Conservation (phyloP, 768 basidiomycete species). For the Lactarius quietus region DNA sequence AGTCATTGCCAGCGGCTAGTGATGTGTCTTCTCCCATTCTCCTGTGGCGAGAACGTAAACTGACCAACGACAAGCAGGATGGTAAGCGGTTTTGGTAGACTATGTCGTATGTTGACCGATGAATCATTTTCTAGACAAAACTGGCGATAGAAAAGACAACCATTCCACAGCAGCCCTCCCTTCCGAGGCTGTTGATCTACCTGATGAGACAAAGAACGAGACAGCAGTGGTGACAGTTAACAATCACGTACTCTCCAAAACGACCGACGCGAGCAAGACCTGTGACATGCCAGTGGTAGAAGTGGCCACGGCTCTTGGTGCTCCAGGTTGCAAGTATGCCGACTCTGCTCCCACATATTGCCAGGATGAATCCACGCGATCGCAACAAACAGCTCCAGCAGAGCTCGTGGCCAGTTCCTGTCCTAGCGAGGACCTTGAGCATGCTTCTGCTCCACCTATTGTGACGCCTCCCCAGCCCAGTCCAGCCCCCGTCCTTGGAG, state of each 20-base stretch:
- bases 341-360: neutral
- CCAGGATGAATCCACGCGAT: neutral
- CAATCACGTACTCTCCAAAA: neutral
- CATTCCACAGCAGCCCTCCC: neutral
- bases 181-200: neutral
- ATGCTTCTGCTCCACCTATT: neutral
- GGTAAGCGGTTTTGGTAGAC: neutral
- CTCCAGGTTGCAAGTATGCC: neutral
- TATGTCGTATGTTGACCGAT: neutral
- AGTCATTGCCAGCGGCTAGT: slow-evolving; percentile 4
- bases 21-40: slow-evolving; percentile 3
- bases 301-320: neutral
- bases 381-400: neutral
- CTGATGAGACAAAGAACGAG: neutral
- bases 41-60: neutral
- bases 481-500: too few relatives aligned
- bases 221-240: neutral
- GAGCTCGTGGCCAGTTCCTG: neutral
- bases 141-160: neutral
- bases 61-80: slow-evolving; percentile 6
- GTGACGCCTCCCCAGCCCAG: neutral
- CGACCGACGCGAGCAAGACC: neutral
- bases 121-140: neutral
- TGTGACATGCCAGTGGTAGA: neutral
- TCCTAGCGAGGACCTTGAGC: neutral